Conservation (phyloP, 805 yeast species). For the Teunomyces pallodes region DNA sequence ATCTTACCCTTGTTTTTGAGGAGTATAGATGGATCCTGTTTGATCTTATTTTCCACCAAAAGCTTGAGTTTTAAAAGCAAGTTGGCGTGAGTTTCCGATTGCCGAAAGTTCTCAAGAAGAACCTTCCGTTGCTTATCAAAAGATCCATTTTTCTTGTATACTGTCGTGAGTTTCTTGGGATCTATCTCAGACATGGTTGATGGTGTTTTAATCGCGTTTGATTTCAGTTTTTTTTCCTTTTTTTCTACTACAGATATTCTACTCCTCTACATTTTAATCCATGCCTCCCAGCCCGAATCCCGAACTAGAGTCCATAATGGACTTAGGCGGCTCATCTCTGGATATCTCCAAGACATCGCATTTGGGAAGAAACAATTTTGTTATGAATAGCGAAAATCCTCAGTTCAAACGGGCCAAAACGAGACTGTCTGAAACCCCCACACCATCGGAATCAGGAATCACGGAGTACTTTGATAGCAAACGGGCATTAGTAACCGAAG, state of each 20-base stretch:
- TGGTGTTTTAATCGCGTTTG: not conserved
- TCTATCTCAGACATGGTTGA: conserved; percentile 13
- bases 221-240: not conserved
- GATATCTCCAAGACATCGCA: not conserved
- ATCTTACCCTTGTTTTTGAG: conserved; percentile 49
- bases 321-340: conserved; percentile 1
- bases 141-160: conserved; percentile 48
- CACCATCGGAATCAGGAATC: not conserved
- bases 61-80: conserved; percentile 38
- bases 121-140: conserved; percentile 46
- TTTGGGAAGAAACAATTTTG: not conserved
- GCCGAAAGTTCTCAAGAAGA: conserved; percentile 43
- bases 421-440: not conserved
- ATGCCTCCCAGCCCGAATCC: not conserved
- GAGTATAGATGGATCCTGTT: conserved; percentile 47
- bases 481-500: conserved; percentile 8
- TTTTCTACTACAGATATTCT: not conserved
- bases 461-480: conserved; percentile 5
- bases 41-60: conserved; percentile 45
- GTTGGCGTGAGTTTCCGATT: conserved; percentile 39
- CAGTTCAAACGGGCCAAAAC: not conserved
- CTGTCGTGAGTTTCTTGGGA: conserved; percentile 38
- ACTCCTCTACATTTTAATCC: not conserved
- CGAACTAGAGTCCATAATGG: not conserved
- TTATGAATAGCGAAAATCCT: not conserved